Conservation (phyloP, 108 stramenopile species). For the Seminavis robusta region DNA sequence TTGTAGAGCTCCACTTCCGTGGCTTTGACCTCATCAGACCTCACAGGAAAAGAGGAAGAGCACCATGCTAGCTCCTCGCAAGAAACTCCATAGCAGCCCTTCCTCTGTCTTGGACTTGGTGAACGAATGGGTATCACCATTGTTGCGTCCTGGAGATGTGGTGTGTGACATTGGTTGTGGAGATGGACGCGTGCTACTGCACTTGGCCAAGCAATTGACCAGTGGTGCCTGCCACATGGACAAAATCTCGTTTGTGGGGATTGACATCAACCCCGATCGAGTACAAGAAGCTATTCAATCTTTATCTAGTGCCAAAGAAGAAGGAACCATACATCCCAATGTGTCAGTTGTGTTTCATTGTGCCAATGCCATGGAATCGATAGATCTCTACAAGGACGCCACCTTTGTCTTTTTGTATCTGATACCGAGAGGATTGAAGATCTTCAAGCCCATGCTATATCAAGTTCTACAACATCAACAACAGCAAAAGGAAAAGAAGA, state of each 20-base stretch:
- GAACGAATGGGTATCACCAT: conserved; percentile 21
- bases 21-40: no score
- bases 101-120: conserved; percentile 45
- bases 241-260: conserved; percentile 50
- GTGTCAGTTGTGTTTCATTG: conserved; percentile 46
- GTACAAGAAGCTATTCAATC: conserved; percentile 32
- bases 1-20: no score
- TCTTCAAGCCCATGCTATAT: conserved; percentile 47
- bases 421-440: conserved; percentile 76
- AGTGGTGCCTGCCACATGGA: not conserved
- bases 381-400: conserved; percentile 38
- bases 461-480: no score
- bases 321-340: conserved; percentile 33
- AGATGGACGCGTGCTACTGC: conserved; percentile 71
- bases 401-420: conserved; percentile 79
- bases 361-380: conserved; percentile 62
- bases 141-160: conserved; percentile 18
- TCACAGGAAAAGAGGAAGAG: no score
- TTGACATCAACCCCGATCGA: conserved; percentile 68
- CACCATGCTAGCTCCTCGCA: conserved; percentile 52
- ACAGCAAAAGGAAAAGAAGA: no score
- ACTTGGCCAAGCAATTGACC: conserved; percentile 46
- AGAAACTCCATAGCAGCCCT: conserved; percentile 78
- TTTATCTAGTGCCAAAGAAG: conserved; percentile 20
- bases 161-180: conserved; percentile 87